Conservation (phyloP, 2,329 filamentous ascomycete species). For the Chaetoscypha palmicola region DNA sequence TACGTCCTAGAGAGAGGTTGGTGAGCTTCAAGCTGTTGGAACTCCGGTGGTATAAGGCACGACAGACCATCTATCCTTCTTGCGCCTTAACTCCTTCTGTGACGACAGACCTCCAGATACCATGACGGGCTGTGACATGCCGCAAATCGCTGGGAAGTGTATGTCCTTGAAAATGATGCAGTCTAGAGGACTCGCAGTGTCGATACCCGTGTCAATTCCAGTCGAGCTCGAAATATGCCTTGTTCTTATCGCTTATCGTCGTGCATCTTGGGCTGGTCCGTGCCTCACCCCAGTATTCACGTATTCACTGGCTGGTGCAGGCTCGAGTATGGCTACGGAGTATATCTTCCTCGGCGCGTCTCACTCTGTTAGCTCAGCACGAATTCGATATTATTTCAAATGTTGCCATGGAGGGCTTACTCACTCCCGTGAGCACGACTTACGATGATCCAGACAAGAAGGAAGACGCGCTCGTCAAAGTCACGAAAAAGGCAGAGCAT, state of each 20-base stretch:
- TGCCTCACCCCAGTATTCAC: neutral
- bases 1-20: slow-evolving; percentile 56
- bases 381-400: slow-evolving; percentile 2
- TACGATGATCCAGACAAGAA: slow-evolving; percentile 20
- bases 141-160: neutral
- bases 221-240: neutral
- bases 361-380: neutral
- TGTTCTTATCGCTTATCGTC: slow-evolving; percentile 17
- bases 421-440: slow-evolving; percentile 41
- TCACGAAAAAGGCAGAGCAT: slow-evolving; percentile 9
- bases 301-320: too few species aligned
- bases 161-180: too few species aligned
- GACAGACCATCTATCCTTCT: slow-evolving; percentile 21
- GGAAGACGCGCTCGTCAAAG: slow-evolving; percentile 20
- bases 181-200: too few species aligned
- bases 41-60: too few species aligned
- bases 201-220: too few species aligned
- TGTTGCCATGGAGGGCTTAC: slow-evolving; percentile 40
- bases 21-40: neutral
- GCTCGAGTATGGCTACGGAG: neutral
- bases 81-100: neutral
- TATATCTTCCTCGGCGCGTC: neutral
- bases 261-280: slow-evolving; percentile 9
- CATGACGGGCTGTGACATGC: slow-evolving; percentile 26
- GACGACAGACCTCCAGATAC: slow-evolving; percentile 14